These are phyloP conservation scores for Kondoa subrosea DNA, from an alignment of 768 basidiomycete genomes.

Conservation along the genomic window DNA sequence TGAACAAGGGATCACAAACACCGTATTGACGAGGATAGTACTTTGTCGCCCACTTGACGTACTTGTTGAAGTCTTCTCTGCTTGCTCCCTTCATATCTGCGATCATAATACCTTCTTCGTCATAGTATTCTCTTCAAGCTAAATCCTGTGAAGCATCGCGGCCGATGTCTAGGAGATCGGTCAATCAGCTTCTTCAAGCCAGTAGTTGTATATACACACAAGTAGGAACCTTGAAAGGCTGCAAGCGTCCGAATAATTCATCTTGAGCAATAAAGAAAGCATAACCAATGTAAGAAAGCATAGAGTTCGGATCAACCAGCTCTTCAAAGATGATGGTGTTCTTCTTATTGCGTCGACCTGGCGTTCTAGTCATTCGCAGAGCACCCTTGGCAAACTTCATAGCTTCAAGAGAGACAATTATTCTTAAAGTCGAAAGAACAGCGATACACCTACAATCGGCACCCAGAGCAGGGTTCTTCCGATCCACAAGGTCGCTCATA, in stretches of 20 bases:
- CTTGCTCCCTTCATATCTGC: not conserved
- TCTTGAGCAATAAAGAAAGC: constrained; percentile 11
- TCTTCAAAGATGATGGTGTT: constrained; percentile 8
- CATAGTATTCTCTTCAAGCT: not conserved
- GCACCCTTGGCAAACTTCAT: constrained; percentile 4
- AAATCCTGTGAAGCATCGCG: not conserved
- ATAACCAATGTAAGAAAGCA: constrained; percentile 2
- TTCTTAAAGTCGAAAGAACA: not conserved
- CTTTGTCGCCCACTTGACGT: not conserved
- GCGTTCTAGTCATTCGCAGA: constrained; percentile 5
- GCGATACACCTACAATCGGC: not conserved
- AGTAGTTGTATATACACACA: too few species aligned
- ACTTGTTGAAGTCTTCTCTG: not conserved
- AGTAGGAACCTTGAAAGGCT: constrained; percentile 3
- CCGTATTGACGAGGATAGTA: not conserved
- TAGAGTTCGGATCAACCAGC: not conserved
- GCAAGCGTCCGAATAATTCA: constrained; percentile 8
- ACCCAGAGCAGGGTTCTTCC: not conserved
- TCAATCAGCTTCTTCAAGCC: too few species aligned
- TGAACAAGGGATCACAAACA: not conserved
- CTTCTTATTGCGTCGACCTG: not conserved
- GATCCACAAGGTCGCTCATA: not conserved
- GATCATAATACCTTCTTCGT: not conserved
- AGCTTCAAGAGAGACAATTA: not conserved
- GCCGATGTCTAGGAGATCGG: too few species aligned